phyloP scores from a whole-genome alignment of 768 basidiomycete genomes.

The Leucogyrophana mollusca region DNA sequence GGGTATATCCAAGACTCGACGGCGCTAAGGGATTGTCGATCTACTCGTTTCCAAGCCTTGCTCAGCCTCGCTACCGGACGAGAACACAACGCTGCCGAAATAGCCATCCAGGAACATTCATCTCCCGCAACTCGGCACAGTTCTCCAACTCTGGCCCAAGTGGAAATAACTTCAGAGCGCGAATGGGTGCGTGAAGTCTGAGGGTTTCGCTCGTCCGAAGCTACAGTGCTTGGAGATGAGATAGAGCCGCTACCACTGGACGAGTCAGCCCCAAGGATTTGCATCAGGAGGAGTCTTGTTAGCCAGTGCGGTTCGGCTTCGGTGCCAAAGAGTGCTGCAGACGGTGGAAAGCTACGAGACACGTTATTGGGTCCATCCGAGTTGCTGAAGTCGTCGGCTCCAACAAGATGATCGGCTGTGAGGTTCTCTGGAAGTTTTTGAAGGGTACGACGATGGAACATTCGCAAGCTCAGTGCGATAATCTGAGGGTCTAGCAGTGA shows the following conservation, averaged over 20 bases:
- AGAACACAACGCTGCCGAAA: slow-evolving; percentile 67
- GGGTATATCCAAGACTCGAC: slow-evolving; percentile 70
- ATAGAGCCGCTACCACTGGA: slow-evolving; percentile 26
- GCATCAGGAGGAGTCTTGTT: slow-evolving; percentile 67
- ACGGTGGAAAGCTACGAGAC: slow-evolving; percentile 11
- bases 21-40: slow-evolving; percentile 50
- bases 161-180: slow-evolving; percentile 68
- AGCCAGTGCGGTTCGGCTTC: slow-evolving; percentile 80
- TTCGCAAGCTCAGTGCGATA: slow-evolving; percentile 60
- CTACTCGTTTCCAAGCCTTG: slow-evolving; percentile 79
- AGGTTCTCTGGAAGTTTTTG: slow-evolving; percentile 53
- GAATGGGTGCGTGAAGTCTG: slow-evolving; percentile 61
- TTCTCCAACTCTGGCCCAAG: slow-evolving; percentile 76
- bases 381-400: slow-evolving; percentile 17
- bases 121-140: slow-evolving; percentile 71
- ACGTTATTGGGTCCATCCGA: slow-evolving; percentile 6
- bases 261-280: slow-evolving; percentile 65
- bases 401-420: slow-evolving; percentile 44
- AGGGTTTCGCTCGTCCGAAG: slow-evolving; percentile 24
- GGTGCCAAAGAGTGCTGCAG: slow-evolving; percentile 56
- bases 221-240: not conserved
- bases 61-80: slow-evolving; percentile 73
- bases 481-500: slow-evolving; percentile 59
- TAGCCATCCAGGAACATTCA: slow-evolving; percentile 77
- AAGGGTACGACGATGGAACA: slow-evolving; percentile 57